These are phyloP conservation scores for Cercophora sp. DNA, from an alignment of 495 filamentous ascomycete genomes.

Conservation along the genomic window DNA sequence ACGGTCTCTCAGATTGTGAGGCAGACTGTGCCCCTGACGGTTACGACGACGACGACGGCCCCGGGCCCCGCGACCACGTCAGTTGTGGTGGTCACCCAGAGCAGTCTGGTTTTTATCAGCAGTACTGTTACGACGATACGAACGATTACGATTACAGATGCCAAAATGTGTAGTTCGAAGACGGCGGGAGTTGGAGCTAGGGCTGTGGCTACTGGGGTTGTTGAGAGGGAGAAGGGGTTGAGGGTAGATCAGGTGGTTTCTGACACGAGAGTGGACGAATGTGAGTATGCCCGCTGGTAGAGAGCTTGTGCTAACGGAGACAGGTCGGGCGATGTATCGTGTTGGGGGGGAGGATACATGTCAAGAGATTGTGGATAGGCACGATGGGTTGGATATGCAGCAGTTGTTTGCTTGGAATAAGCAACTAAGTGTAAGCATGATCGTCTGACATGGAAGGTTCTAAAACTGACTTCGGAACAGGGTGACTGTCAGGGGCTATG, in stretches of 20 bases:
- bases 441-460: neutral
- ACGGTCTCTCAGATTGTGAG: slow-evolving; percentile 1
- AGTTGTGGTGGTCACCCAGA: slow-evolving; percentile 7
- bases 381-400: slow-evolving; percentile 3
- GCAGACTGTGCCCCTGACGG: slow-evolving; percentile 6
- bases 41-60: slow-evolving; percentile 1
- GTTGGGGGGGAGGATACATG: slow-evolving; percentile 9
- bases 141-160: slow-evolving; percentile 18
- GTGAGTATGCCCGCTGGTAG: neutral
- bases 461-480: neutral
- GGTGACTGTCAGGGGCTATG: slow-evolving; percentile 11
- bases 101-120: slow-evolving; percentile 10
- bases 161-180: slow-evolving; percentile 1
- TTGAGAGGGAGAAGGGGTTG: neutral
- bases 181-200: neutral
- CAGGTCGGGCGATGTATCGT: slow-evolving; percentile 14
- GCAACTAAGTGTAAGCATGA: slow-evolving; percentile 4
- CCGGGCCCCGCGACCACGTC: too few relatives aligned
- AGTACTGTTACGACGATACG: slow-evolving; percentile 18
- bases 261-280: neutral
- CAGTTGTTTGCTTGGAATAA: slow-evolving; percentile 10
- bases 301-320: neutral
- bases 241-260: too few relatives aligned
- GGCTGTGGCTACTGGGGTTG: neutral
- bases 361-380: slow-evolving; percentile 9